Conservation (phyloP, 139 green algal genomes). For the Dunaliella sp. region DNA sequence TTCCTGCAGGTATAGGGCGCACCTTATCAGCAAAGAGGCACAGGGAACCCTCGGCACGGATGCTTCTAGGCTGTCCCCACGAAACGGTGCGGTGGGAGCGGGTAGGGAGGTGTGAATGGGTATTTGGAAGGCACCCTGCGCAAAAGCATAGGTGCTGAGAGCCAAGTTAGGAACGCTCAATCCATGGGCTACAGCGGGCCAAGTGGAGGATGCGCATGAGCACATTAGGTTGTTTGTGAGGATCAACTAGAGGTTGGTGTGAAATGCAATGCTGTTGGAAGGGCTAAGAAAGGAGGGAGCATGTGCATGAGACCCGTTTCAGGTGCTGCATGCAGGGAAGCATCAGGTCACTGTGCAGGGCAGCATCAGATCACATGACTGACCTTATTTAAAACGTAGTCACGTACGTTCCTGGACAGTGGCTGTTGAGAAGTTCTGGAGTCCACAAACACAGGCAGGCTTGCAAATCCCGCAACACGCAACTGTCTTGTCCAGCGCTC, state of each 20-base stretch:
- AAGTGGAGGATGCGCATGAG: no score
- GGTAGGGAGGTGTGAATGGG: constrained; percentile 49
- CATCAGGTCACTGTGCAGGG: no score
- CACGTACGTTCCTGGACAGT: constrained; percentile 31
- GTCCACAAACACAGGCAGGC: constrained; percentile 57
- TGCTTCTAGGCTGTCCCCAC: constrained; percentile 24
- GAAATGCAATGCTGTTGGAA: not conserved
- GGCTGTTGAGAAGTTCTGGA: constrained; percentile 43
- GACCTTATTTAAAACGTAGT: constrained; percentile 65
- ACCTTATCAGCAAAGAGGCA: constrained; percentile 54
- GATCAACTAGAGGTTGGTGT: not conserved
- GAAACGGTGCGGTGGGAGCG: constrained; percentile 15
- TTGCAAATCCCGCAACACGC: constrained; percentile 52
- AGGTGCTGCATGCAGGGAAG: no score
- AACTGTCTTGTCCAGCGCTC: constrained; percentile 33
- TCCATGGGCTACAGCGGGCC: no score
- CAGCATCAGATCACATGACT: no score
- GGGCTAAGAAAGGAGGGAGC: not conserved
- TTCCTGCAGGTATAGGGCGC: no score
- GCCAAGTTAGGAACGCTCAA: no score
- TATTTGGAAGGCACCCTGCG: constrained; percentile 50
- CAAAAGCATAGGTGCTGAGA: no score
- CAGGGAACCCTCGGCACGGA: constrained; percentile 47
- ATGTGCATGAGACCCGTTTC: no score
- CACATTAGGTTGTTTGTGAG: no score